Evolutionary conservation across 352 stramenopile genomes (phyloP).

Genomic region (Pythium insidiosum): DNA sequence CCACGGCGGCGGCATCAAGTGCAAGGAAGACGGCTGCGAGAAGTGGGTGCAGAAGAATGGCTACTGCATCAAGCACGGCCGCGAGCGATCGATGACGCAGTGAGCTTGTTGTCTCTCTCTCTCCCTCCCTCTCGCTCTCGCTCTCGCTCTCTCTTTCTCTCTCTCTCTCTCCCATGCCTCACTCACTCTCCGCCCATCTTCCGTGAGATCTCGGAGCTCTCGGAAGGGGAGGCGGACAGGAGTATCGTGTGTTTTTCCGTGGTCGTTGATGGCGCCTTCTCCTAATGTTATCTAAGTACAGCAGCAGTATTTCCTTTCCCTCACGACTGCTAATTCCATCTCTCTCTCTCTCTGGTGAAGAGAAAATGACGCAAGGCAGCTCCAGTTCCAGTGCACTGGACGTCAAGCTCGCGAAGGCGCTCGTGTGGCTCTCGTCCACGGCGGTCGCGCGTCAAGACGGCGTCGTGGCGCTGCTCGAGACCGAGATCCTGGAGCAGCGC

Average conservation of each 20-base stretch:
- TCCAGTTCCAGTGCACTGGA: conserved; percentile 18
- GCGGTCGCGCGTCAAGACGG: conserved; percentile 20
- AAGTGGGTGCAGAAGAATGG: conserved; percentile 88
- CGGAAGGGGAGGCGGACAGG: too few species aligned
- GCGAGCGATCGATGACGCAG: conserved; percentile 55
- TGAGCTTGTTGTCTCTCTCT: conserved; percentile 12
- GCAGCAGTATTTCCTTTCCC: too few species aligned
- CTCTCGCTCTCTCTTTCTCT: not conserved
- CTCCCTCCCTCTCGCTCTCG: not conserved
- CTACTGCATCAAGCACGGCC: conserved; percentile 86
- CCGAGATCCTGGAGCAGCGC: conserved; percentile 23
- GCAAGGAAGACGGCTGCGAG: conserved; percentile 78
- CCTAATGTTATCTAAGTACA: not conserved
- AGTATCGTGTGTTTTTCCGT: not conserved
- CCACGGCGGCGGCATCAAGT: conserved; percentile 81
- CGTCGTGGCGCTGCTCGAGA: conserved; percentile 31
- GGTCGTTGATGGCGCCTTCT: too few species aligned
- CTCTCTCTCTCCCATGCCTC: not conserved
- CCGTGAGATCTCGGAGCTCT: not conserved
- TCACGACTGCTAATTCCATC: too few species aligned
- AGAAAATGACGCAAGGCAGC: not conserved
- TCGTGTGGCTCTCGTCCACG: conserved; percentile 28
- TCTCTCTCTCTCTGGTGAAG: conserved; percentile 2
- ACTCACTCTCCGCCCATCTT: too few species aligned
- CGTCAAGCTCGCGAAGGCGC: conserved; percentile 23